phyloP scores from a whole-genome alignment of 2,329 filamentous ascomycete species.

The Waltergamsia citrina region DNA sequence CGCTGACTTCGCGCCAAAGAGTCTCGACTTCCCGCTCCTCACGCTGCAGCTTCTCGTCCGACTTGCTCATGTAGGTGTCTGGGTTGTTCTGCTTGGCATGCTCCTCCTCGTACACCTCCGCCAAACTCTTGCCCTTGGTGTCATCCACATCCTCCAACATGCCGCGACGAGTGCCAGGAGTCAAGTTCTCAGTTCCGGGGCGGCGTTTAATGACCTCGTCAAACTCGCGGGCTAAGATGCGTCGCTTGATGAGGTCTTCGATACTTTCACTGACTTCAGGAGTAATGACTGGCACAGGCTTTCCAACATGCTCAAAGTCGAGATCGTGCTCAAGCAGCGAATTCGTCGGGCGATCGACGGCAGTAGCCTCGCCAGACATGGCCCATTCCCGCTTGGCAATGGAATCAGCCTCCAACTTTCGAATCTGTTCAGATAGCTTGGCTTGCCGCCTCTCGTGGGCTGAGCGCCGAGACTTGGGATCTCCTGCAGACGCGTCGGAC shows the following conservation, averaged over 20 bases:
- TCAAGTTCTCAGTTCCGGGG: slow-evolving; percentile 60
- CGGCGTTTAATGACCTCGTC: slow-evolving; percentile 81
- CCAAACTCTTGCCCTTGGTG: slow-evolving; percentile 78
- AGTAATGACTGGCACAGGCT: slow-evolving; percentile 89
- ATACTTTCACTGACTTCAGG: slow-evolving; percentile 85
- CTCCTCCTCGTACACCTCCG: slow-evolving; percentile 90
- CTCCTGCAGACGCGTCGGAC: slow-evolving; percentile 56
- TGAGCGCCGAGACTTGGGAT: slow-evolving; percentile 67
- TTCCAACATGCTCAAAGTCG: slow-evolving; percentile 91
- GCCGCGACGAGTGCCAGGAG: slow-evolving; percentile 54
- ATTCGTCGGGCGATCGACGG: slow-evolving; percentile 74
- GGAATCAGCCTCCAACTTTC: slow-evolving; percentile 78
- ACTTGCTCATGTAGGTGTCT: slow-evolving; percentile 67
- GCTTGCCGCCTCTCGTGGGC: slow-evolving; percentile 81
- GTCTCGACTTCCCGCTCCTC: slow-evolving; percentile 76
- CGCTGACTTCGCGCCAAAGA: slow-evolving; percentile 74
- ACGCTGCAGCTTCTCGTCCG: slow-evolving; percentile 71
- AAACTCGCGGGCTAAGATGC: slow-evolving; percentile 83
- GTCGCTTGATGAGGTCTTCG: slow-evolving; percentile 86
- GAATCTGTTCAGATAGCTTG: slow-evolving; percentile 82
- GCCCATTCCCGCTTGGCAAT: slow-evolving; percentile 90
- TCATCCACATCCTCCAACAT: slow-evolving; percentile 65
- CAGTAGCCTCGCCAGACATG: slow-evolving; percentile 77
- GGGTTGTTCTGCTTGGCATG: slow-evolving; percentile 72
- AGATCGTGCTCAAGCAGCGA: slow-evolving; percentile 90